Evolutionary conservation across 2,329 filamentous ascomycete genomes (phyloP).

Genomic region (Cryoendolithus antarcticus): DNA sequence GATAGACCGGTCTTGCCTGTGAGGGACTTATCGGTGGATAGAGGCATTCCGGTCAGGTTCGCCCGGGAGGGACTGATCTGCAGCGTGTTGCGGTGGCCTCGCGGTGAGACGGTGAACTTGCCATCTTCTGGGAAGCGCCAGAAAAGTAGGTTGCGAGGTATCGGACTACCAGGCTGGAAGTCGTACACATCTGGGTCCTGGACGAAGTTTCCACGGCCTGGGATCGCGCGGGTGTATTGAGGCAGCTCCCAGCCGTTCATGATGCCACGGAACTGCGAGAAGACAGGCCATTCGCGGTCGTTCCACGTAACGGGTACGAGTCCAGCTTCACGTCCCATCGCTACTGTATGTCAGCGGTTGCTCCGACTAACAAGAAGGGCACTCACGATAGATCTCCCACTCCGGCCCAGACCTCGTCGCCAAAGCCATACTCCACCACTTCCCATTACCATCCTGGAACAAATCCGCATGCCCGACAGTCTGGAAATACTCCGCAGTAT

Average conservation of each 20-base stretch:
- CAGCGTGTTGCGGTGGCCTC: constrained; percentile 32
- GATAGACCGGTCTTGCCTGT: constrained; percentile 36
- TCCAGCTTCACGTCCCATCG: constrained; percentile 44
- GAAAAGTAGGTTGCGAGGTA: constrained; percentile 45
- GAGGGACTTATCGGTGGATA: constrained; percentile 33
- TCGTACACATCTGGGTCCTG: constrained; percentile 33
- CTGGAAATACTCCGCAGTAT: constrained; percentile 27
- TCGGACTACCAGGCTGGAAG: constrained; percentile 31
- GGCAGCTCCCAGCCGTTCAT: constrained; percentile 35
- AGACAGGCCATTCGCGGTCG: constrained; percentile 26
- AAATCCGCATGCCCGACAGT: constrained; percentile 46
- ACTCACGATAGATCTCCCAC: no score
- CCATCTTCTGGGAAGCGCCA: constrained; percentile 40
- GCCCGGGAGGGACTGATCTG: constrained; percentile 36
- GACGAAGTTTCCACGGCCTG: constrained; percentile 32
- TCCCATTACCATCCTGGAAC: constrained; percentile 37
- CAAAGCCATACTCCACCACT: constrained; percentile 43
- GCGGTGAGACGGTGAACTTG: constrained; percentile 34
- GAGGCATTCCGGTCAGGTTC: constrained; percentile 38
- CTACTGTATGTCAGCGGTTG: no score
- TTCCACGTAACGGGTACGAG: constrained; percentile 39
- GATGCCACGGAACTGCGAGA: constrained; percentile 29
- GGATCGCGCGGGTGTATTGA: constrained; percentile 19
- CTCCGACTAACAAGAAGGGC: no score
- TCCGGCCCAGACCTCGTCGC: constrained; percentile 32